Evolutionary conservation across 305 asterid species (phyloP).

Genomic region (Coffea humblotiana): DNA sequence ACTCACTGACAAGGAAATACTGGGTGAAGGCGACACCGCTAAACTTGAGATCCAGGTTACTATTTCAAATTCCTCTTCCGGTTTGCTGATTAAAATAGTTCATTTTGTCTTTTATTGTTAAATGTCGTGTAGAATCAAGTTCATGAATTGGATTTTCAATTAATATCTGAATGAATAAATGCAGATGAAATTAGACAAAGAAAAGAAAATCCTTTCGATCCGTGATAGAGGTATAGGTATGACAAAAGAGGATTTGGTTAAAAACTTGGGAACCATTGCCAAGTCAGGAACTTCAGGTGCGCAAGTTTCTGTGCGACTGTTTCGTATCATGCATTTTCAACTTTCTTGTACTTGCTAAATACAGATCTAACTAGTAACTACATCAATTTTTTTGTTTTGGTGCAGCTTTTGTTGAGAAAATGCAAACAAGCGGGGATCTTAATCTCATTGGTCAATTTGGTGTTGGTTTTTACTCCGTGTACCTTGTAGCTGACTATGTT

Average conservation of each 20-base stretch:
- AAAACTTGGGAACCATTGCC: conserved; percentile 54
- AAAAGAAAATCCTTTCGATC: conserved; percentile 72
- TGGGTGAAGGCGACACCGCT: conserved; percentile 90
- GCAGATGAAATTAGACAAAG: conserved; percentile 90
- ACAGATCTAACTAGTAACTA: neutral
- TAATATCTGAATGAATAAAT: conserved; percentile 13
- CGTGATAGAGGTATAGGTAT: conserved; percentile 93
- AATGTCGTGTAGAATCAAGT: neutral
- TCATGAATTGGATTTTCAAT: conserved; percentile 1
- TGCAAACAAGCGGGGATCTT: conserved; percentile 84
- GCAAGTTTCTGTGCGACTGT: neutral
- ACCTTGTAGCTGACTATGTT: conserved; percentile 75
- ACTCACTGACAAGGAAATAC: conserved; percentile 84
- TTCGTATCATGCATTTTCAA: conserved; percentile 3
- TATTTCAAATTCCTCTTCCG: neutral
- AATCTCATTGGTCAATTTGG: conserved; percentile 88
- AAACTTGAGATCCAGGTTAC: conserved; percentile 94
- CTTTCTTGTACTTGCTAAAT: neutral
- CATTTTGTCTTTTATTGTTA: neutral
- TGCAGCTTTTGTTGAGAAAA: conserved; percentile 79
- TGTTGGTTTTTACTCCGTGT: conserved; percentile 81
- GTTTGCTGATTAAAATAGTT: neutral
- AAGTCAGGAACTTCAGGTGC: conserved; percentile 91
- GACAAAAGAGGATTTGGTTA: conserved; percentile 91
- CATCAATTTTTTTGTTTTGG: neutral